These are phyloP conservation scores for Chlorophyllum brunneum DNA, from an alignment of 768 basidiomycete species.

Conservation along the genomic window DNA sequence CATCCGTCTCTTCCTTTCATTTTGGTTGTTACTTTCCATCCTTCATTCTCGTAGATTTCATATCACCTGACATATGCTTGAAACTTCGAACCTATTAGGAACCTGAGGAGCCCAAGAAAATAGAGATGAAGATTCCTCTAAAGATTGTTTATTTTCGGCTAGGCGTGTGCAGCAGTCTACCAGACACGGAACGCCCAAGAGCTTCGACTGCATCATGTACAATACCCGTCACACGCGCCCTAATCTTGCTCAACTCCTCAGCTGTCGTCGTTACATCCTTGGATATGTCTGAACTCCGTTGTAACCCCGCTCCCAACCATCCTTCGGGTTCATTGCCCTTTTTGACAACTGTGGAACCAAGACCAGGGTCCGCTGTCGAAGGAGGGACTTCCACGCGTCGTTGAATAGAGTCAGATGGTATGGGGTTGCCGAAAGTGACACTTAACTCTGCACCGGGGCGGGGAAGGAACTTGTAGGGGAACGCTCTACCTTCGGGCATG, in stretches of 20 bases:
- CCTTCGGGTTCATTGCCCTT: constrained; percentile 17
- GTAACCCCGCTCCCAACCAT: constrained; percentile 21
- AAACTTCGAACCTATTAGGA: no score
- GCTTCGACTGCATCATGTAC: constrained; percentile 51
- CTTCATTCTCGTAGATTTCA: no score
- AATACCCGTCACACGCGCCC: constrained; percentile 51
- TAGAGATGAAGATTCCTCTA: no score
- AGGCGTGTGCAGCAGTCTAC: constrained; percentile 18
- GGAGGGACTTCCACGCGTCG: constrained; percentile 2
- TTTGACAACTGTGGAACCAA: constrained; percentile 10
- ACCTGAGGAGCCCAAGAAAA: no score
- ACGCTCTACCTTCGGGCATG: constrained; percentile 83
- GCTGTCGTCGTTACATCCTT: constrained; percentile 1
- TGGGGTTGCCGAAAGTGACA: constrained; percentile 78
- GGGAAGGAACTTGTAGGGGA: constrained; percentile 72
- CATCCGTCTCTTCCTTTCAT: no score
- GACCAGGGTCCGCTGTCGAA: constrained; percentile 7
- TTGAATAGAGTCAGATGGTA: constrained; percentile 33
- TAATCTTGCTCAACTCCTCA: constrained; percentile 21
- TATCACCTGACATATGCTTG: no score
- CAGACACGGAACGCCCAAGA: constrained; percentile 49
- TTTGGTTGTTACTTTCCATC: no score
- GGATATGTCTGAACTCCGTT: background rate
- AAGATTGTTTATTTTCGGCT: no score
- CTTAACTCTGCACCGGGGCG: constrained; percentile 57